Evolutionary conservation across 768 basidiomycete species (phyloP), one percentile per base, ranked within the genome.

Genomic region (Rhodocollybia butyracea): DNA sequence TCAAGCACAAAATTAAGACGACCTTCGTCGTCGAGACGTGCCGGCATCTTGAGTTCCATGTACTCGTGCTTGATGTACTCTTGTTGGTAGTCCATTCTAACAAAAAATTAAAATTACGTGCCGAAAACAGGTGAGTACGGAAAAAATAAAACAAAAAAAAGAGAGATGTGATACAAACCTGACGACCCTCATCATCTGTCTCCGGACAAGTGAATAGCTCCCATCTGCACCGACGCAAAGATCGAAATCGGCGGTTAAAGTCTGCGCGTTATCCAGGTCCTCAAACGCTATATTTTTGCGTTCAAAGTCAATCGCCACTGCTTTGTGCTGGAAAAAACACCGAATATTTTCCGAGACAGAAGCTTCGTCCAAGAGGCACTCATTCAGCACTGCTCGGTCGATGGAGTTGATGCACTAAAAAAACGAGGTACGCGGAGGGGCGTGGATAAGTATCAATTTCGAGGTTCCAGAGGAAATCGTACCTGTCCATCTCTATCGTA

Each of bases 1-100:
- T 95, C 93, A 70, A 99, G 86, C 56, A 85, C 76, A 76, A 89
- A 98, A 26, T 75, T 76, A 59, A 85, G 74, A 58, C 79, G 77
- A 68, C 82, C 90, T 69, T 76, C 73, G 63, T 67, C 65, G 70
- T 80, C 80, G 67, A 73, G 70, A 56, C 86, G 86, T 68, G 95
- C 82, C 65, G 94, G 93, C 84, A 99, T 93, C 76, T 88, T 91
- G 57, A 98, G 81, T 77, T 99, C 96, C 65, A 98, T 79, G 73
- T 98, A 99, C 68, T 95, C 94, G 66, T 98, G 92, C 55, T 84
- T 87, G 67, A 98, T 93, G 73, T 96, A 98, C 70, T 89, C 87
- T 72, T 98, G 96, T 66, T 88, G 85, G 74, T 88, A 97, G 76
- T 96, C 82, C 88, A 97, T 94, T 70, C 96, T 97, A 68, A 59